phyloP scores from a whole-genome alignment of 78 protist genomes.

The Dictyostelium citrinum region DNA sequence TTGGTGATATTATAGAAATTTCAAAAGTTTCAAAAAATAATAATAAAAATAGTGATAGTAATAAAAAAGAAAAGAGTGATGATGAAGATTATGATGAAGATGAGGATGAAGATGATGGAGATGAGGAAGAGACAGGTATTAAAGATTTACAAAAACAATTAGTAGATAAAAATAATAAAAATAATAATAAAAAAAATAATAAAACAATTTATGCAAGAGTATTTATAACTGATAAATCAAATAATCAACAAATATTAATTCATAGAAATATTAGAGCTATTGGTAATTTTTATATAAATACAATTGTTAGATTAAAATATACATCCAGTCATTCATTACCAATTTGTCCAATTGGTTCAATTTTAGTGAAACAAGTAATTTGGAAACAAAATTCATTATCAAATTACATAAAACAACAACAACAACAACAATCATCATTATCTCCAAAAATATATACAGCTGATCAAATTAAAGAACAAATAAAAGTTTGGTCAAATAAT shows the following conservation, averaged over 20 bases:
- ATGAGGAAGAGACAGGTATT: neutral
- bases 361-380: neutral
- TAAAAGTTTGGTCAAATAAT: neutral
- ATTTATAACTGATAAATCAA: neutral
- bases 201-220: constrained; percentile 5
- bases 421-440: too few relatives aligned
- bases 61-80: neutral
- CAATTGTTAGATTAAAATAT: neutral
- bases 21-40: neutral
- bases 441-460: neutral
- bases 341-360: constrained; percentile 9
- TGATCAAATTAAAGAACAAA: neutral
- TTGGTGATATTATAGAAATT: constrained; percentile 43
- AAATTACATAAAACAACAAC: neutral
- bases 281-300: constrained; percentile 14
- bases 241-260: neutral
- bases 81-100: neutral
- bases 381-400: constrained; percentile 15
- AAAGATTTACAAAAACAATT: neutral
- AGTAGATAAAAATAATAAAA: neutral
- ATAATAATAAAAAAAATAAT: neutral
- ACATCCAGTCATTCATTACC: constrained; percentile 32
- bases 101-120: neutral
- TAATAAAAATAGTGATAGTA: neutral
- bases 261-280: constrained; percentile 12